Evolutionary conservation across 495 filamentous ascomycete genomes (phyloP).

Genomic region (Immersiella caudata): DNA sequence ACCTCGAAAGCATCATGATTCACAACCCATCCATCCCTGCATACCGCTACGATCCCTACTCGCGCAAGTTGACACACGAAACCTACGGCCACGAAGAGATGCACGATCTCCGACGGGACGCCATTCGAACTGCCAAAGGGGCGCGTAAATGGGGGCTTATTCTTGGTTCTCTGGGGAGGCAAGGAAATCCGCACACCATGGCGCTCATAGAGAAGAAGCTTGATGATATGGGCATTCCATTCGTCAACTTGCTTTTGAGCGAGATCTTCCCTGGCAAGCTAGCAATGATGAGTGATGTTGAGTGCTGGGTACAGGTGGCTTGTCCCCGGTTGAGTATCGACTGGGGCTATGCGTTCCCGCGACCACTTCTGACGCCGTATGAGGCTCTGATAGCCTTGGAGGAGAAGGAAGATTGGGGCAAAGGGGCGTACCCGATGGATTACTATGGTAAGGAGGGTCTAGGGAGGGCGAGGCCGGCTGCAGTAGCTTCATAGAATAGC

Average conservation of each 20-base stretch:
- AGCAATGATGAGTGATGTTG: constrained; percentile 87
- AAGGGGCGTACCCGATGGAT: constrained; percentile 93
- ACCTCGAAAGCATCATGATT: constrained; percentile 98
- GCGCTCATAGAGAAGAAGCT: constrained; percentile 78
- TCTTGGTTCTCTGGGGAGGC: constrained; percentile 85
- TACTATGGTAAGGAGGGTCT: constrained; percentile 94
- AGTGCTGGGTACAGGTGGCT: constrained; percentile 97
- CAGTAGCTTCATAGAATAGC: constrained; percentile 11
- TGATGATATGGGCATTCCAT: constrained; percentile 66
- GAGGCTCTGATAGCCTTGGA: constrained; percentile 90
- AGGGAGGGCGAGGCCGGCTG: constrained; percentile 68
- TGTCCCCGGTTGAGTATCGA: constrained; percentile 95
- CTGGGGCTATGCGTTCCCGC: constrained; percentile 95
- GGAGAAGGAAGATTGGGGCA: constrained; percentile 73
- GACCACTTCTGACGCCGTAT: constrained; percentile 89
- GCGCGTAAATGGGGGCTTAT: constrained; percentile 94
- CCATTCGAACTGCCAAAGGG: constrained; percentile 70
- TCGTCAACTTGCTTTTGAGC: constrained; percentile 79
- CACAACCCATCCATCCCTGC: constrained; percentile 89
- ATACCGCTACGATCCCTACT: constrained; percentile 97
- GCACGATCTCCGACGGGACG: constrained; percentile 74
- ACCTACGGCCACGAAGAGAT: constrained; percentile 89
- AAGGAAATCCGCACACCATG: constrained; percentile 95
- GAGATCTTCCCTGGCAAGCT: constrained; percentile 97
- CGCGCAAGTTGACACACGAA: constrained; percentile 85